Conservation (phyloP, 2,329 filamentous ascomycete species). For the Fusarium sp. region DNA sequence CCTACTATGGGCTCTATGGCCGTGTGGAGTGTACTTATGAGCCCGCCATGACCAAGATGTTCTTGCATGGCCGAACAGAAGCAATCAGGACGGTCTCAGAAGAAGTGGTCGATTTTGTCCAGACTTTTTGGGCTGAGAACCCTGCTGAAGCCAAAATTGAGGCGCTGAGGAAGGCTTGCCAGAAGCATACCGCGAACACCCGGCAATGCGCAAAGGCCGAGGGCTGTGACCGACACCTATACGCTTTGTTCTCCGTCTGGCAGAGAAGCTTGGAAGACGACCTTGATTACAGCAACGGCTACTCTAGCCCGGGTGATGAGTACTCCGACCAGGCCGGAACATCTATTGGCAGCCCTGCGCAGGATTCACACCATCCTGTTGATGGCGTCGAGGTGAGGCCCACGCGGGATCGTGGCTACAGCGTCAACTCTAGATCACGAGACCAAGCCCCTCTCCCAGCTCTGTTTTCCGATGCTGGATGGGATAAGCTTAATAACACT, state of each 20-base stretch:
- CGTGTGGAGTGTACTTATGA: constrained; percentile 96
- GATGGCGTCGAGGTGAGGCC: constrained; percentile 50
- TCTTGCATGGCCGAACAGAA: constrained; percentile 92
- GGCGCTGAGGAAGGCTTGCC: constrained; percentile 82
- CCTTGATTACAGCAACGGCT: constrained; percentile 68
- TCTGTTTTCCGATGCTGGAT: constrained; percentile 88
- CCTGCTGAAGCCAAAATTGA: constrained; percentile 86
- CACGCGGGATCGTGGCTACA: constrained; percentile 63
- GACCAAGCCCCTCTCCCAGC: constrained; percentile 71
- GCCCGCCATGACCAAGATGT: constrained; percentile 97
- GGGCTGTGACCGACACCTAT: constrained; percentile 92
- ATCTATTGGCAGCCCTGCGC: constrained; percentile 64
- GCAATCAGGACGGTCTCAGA: constrained; percentile 87
- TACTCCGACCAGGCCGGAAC: constrained; percentile 58
- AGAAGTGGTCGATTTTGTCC: constrained; percentile 88
- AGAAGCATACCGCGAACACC: constrained; percentile 83
- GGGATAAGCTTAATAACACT: constrained; percentile 95
- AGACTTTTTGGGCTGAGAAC: constrained; percentile 94
- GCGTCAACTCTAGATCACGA: constrained; percentile 62
- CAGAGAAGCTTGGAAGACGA: constrained; percentile 83
- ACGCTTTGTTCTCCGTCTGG: constrained; percentile 95
- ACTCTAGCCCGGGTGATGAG: constrained; percentile 68
- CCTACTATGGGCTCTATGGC: constrained; percentile 96
- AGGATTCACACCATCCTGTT: constrained; percentile 57
- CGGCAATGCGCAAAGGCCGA: constrained; percentile 88